Base-by-base conservation (phyloP, 169 alveolate species). In the Cryptosporidium bovis region DNA sequence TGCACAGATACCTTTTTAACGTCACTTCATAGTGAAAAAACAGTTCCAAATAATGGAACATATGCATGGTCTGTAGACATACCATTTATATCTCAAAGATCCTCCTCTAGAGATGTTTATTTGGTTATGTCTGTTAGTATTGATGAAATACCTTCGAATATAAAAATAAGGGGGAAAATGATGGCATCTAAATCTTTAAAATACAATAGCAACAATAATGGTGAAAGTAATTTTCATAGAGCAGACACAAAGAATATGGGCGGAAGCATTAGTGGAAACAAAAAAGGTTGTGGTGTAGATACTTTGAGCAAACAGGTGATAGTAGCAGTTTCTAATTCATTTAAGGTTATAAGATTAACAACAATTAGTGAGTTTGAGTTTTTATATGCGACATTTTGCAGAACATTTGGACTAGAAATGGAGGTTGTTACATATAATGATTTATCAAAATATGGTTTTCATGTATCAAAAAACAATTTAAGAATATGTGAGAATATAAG, bases 1-100 rank as follows among this genome's bases (percentile, higher is more conserved):
- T 64, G 20, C 8, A 82, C 90, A 15, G 82, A 82, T 34, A 51
- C 62, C 2, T 82, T 53, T 64, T 50, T 91, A 55, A 34, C 67
- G 46, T 67, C 93, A 6, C 85, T 91, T 1, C 93, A 91, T 60
- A 84, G 93, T 69, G 92, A 90, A 2, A 62, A 71, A 27, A 53
- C 93, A 20, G 48, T 91, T 6, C 93, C 93, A 12, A 91, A 91
- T 65, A 91, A 92, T 24, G 93, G 93, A 7, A 91, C 91, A 64
- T 87, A 82, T 82, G 92, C 93, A n/a, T 91, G 93, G 93, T 66
- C 82, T 33, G 92, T 91, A 2, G 93, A 91, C 16, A 66, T 69
- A 8, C 83, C 83, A 20, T 69, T 69, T 20, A 53, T 69, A 31
- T 69, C 83, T 27, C 83, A 69, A 34, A 69, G 83, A 69, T 69